Evolutionary conservation across 495 filamentous ascomycete genomes (phyloP), one percentile per base, ranked within the genome.

Genomic region (Trichocladium antarcticum): DNA sequence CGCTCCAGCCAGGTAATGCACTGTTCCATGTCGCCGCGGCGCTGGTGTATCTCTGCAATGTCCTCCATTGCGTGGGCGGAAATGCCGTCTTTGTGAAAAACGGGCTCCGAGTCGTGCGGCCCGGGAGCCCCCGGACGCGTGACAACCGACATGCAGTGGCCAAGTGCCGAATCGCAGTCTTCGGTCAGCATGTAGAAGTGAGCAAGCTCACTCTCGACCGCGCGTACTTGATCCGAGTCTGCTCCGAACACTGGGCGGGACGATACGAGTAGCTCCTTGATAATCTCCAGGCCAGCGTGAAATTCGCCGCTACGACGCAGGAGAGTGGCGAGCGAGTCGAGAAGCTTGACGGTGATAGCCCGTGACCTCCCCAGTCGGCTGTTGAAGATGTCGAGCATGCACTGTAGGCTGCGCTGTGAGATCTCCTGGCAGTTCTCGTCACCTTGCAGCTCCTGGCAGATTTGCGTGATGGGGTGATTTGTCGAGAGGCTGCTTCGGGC

Each of bases 361-460:
- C 55, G 55, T n/a, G 57, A 62, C 37, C 57, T 51, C 24, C 56
- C 55, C 19, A 62, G 49, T 2, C 57, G 56, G 28, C 32, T 55
- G 55, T 53, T 58, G 51, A 64, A 64, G 32, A 61, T 52, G 45
- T 64, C 59, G n/a, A 62, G 57, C 61, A 64, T 64, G 37, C 59
- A 62, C 27, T 64, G 61, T 20, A 64, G 49, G 20, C 54, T 54
- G 12, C 61, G 55, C 20, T 55, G 59, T 22, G 61, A 64, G 5
- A 64, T 46, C 35, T 64, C 61, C 41, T 64, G 61, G 37, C 59
- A 59, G 45, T 51, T 49, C 21, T 64, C 45, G 29, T 64, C 57
- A 6, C 49, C 36, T 15, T 50, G 57, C 17, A 64, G 42, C 31
- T 60, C 61, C 28, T 57, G 46, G 45, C 54, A 60, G 42, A 64